These are phyloP conservation scores for Penicillium macrosclerotiorum DNA, from an alignment of 495 filamentous ascomycete genomes.

Conservation along the genomic window DNA sequence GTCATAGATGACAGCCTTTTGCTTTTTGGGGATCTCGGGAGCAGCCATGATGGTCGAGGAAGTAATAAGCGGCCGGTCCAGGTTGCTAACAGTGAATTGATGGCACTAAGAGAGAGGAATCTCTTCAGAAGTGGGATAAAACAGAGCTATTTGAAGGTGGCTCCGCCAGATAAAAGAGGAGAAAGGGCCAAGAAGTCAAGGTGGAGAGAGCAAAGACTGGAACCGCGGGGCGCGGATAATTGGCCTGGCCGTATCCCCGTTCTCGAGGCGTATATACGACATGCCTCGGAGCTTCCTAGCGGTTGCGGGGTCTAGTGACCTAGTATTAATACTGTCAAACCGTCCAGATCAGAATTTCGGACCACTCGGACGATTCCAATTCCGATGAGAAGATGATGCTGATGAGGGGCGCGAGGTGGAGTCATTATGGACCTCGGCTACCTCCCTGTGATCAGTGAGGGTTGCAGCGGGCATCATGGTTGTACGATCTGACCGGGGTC, in stretches of 20 bases:
- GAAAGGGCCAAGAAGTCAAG: not conserved
- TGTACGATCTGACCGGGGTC: too few species aligned
- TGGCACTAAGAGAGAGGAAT: not conserved
- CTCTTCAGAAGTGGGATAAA: not conserved
- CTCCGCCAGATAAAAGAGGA: conserved; percentile 4
- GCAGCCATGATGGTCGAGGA: conserved; percentile 20
- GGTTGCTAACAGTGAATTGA: not conserved
- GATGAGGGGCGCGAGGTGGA: conserved; percentile 13
- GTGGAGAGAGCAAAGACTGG: not conserved
- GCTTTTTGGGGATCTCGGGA: conserved; percentile 54
- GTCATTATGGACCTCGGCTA: conserved; percentile 10
- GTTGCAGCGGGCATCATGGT: not conserved
- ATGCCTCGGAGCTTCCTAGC: not conserved
- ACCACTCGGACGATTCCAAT: too few species aligned
- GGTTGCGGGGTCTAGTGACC: too few species aligned
- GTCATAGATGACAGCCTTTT: conserved; percentile 70
- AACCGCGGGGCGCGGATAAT: conserved; percentile 6
- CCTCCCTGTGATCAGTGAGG: not conserved
- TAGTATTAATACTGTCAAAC: too few species aligned
- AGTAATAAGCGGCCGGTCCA: too few species aligned
- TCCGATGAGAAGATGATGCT: not conserved
- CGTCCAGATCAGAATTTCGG: too few species aligned
- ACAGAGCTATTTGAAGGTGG: not conserved
- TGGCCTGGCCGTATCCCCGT: not conserved
- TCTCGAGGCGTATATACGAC: not conserved